Evolutionary conservation across 768 basidiomycete species (phyloP), one percentile per base, ranked within the genome.

Genomic region (Suillus spraguei): DNA sequence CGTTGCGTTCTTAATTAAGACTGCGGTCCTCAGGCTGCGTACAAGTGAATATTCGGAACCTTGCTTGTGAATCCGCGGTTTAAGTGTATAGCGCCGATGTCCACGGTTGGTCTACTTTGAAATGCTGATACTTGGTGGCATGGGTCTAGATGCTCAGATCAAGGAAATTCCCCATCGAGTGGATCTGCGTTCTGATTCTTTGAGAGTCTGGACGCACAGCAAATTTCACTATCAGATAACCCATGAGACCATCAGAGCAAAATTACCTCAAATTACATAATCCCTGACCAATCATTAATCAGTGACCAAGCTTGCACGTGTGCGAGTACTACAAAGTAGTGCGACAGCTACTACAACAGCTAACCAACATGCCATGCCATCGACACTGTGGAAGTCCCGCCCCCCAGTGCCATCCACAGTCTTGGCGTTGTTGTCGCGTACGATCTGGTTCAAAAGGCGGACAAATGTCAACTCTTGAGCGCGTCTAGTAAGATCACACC

Each of bases 21-120:
- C 50, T 33, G 50, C 33, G 11, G 20, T 53, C 28, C n/a, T n/a
- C n/a, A n/a, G n/a, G n/a, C n/a, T 39, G 55, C 13, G 36, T 24
- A 56, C 28, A 28, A 28, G 28, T 28, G 28, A 41, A 10, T 32
- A 32, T 20, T 41, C 24, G 20, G 39, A 41, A 58, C 39, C 39
- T 58, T 41, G 24, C 38, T 56, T 39, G 17, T 28, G 36, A 58
- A 17, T 58, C 56, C 56, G 38, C 39, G 38, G 56, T 32, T 58
- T 17, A 14, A 28, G 39, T 20, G 56, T 20, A 58, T 58, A 2
- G 24, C 5, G 56, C 56, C 39, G 39, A 41, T 28, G 10, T 17
- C 56, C 35, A 58, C 56, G 56, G 56, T 39, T 58, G 9, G 56
- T 58, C 28, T 24, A 56, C 38, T 56, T 56, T 28, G 24, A 16